phyloP scores from a whole-genome alignment of 176 grass and related monocot genomes.

The Elaeis guineensis region DNA sequence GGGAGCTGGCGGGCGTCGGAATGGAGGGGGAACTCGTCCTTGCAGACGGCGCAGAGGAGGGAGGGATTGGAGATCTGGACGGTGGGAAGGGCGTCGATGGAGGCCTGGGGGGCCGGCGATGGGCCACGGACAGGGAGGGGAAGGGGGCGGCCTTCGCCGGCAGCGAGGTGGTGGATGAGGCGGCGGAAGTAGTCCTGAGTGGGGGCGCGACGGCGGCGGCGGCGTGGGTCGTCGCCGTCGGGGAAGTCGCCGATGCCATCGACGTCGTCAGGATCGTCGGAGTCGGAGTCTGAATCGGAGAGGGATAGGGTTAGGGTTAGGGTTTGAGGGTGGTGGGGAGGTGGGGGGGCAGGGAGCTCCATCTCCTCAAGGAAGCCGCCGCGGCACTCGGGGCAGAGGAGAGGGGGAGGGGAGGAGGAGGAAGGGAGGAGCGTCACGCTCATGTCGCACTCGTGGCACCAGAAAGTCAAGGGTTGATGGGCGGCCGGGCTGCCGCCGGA shows the following conservation, averaged over 20 bases:
- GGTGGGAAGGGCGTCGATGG: constrained; percentile 63
- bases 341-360: constrained; percentile 3
- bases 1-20: constrained; percentile 48
- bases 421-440: constrained; percentile 27
- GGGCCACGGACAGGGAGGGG: constrained; percentile 32
- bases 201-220: constrained; percentile 14
- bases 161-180: constrained; percentile 22
- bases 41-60: constrained; percentile 59
- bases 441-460: constrained; percentile 47
- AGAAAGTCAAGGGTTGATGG: constrained; percentile 4
- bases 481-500: not conserved
- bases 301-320: no score
- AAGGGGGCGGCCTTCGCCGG: no score
- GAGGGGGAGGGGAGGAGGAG: not conserved
- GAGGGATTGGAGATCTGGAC: constrained; percentile 44
- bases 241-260: constrained; percentile 6
- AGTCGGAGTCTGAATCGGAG: not conserved
- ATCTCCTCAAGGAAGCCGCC: constrained; percentile 44
- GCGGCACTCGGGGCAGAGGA: constrained; percentile 54
- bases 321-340: not conserved
- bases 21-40: constrained; percentile 53
- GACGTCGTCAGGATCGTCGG: constrained; percentile 4
- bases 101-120: not conserved
- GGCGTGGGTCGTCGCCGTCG: not conserved
- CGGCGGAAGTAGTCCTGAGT: constrained; percentile 19